Percentiles rank a stretch among this genome's conserved stretches.
Conservation (phyloP, 768 basidiomycete species). For the Lentinula boryana region DNA sequence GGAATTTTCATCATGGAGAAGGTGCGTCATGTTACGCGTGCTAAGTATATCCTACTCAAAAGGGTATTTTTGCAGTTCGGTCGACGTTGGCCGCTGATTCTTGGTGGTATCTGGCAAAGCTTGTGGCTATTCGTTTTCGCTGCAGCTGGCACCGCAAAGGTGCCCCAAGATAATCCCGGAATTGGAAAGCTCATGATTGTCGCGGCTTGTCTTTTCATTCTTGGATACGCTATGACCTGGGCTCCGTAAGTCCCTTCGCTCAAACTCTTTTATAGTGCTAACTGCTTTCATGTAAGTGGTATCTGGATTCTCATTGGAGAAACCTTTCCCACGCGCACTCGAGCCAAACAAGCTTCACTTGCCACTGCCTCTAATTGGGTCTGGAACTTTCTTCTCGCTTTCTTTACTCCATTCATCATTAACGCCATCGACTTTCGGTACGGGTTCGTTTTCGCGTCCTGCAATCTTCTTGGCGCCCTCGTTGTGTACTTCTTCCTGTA, state of each 20-base stretch:
- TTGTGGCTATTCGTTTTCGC: slow-evolving; percentile 71
- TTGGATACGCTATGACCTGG: slow-evolving; percentile 69
- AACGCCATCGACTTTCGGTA: slow-evolving; percentile 51
- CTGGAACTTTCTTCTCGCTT: slow-evolving; percentile 68
- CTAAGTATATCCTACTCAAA: too few species aligned
- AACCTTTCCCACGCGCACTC: slow-evolving; percentile 67
- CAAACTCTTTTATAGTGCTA: neutral
- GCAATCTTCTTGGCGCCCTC: slow-evolving; percentile 52
- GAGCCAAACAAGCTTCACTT: slow-evolving; percentile 66
- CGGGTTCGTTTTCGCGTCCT: slow-evolving; percentile 68
- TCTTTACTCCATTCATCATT: slow-evolving; percentile 75
- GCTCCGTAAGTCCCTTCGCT: slow-evolving; percentile 36
- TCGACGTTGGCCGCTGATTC: slow-evolving; percentile 55
- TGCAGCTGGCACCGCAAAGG: slow-evolving; percentile 58
- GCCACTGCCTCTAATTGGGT: slow-evolving; percentile 62
- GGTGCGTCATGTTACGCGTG: too few species aligned
- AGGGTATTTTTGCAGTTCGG: slow-evolving; percentile 50
- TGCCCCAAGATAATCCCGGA: slow-evolving; percentile 37
- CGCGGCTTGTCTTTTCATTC: slow-evolving; percentile 64
- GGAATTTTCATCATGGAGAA: slow-evolving; percentile 71
- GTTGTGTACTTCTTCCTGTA: slow-evolving; percentile 73
- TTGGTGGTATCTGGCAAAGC: slow-evolving; percentile 67
- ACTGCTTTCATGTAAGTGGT: slow-evolving; percentile 26
- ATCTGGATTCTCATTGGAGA: slow-evolving; percentile 77
- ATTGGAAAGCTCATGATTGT: slow-evolving; percentile 65